Evolutionary conservation across 2,329 filamentous ascomycete genomes (phyloP), one percentile per base, ranked within the genome.

Genomic region (Talaromyces sp.): DNA sequence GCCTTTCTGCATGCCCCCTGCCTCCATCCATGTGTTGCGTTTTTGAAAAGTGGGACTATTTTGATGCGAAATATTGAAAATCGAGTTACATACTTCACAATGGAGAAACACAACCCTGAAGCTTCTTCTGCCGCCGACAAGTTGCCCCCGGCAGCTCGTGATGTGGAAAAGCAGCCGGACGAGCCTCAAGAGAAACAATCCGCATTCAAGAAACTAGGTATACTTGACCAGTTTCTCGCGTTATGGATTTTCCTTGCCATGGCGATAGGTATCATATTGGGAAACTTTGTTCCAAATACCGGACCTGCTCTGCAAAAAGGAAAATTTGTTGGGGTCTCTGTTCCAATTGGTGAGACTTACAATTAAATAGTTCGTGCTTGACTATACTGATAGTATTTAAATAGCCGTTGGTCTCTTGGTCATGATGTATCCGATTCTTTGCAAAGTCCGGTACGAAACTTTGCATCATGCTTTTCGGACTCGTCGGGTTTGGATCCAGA

Each of bases 361-460:
- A 4, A 2, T 6, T 21, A 8, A 14, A 17, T 46, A 38, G 6
- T 38, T n/a, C 29, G 19, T 21, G 4, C 27, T 38, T 35, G 11
- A 21, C 7, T 43, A 14, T 32, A 10, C 58, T 60, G 43, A 60
- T 27, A 14, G 6, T 27, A 21, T 49, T 3, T 10, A 26, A 49
- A 6, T 50, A 90, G 90, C 91, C 0, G 78, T 96, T 54, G 91
- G 91, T 0, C 77, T 96, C 0, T 81, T 96, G 1, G 86, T 96
- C 49, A 96, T 96, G 91, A 96, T 96, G 90, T 96, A 95, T 69
- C 92, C 91, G 0, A 96, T 96, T 62, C 79, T 96, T 0, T 96
- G 90, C 81, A 95, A 95, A 73, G 89, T 96, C 6, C 85, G 85
- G 46, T 95, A 86, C 73, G 91, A 96, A 72, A 84, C 84, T 0